Percentiles rank a stretch among this genome's conserved stretches.
Evolutionary conservation across 805 yeast species (phyloP).

Genomic region (Saturnispora sekii): DNA sequence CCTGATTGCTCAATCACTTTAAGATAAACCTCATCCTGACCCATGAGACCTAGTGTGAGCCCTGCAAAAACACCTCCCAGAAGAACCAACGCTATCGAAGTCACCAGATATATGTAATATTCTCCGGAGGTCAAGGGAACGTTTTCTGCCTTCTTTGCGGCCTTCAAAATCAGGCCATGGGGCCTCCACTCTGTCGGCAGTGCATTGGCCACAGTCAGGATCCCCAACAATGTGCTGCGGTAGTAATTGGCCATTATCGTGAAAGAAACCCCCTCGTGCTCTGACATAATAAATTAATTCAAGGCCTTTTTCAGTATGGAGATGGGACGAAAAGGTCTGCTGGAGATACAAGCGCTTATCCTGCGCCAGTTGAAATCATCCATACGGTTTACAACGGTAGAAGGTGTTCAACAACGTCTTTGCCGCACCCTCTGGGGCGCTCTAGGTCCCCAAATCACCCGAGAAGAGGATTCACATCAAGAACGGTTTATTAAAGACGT

Average conservation of each 20-base stretch:
- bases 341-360: background rate
- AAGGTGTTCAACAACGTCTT: background rate
- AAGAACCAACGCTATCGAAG: conserved; percentile 54
- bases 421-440: background rate
- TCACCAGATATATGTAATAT: conserved; percentile 38
- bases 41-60: conserved; percentile 92
- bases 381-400: background rate
- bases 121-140: conserved; percentile 24
- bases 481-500: background rate
- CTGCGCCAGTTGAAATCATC: background rate
- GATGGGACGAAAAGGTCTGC: background rate
- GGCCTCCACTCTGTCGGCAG: conserved; percentile 12
- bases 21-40: conserved; percentile 91
- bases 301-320: background rate
- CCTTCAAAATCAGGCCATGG: conserved; percentile 1
- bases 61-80: conserved; percentile 92
- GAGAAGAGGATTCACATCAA: conserved; percentile 8
- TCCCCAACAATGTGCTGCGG: too few species aligned
- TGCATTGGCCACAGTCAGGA: conserved; percentile 7
- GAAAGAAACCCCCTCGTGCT: conserved; percentile 6
- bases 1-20: conserved; percentile 90
- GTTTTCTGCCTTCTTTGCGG: conserved; percentile 7
- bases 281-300: background rate
- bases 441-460: conserved; percentile 6
- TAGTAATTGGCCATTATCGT: background rate